Base-by-base conservation (phyloP, 768 basidiomycete genomes). In the Coprinellus micaceus region DNA sequence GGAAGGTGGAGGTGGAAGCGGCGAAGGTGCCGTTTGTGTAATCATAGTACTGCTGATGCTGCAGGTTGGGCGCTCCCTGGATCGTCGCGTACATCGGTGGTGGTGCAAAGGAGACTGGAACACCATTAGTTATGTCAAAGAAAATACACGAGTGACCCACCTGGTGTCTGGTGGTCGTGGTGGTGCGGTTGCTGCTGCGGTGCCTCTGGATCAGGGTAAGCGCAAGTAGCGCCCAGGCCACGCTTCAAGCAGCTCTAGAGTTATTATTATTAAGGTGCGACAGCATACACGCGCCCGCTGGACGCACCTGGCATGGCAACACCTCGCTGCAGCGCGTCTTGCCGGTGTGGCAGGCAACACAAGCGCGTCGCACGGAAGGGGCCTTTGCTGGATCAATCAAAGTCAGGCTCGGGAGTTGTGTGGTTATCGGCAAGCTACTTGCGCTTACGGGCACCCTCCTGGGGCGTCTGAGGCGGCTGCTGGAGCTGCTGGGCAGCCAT, bases 311-410 rank as follows among this genome's bases (percentile, higher is more conserved):
- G 71, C 89, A 91, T 7, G 89, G 89, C 19, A 91, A 77, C 30
- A 83, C 83, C 71, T 91, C 89, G 63, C 87, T 89, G 64, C 89
- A 91, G 62, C 89, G 76, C 12, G 89, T 91, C 74, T 91, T 91
- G 51, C 89, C 89, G 50, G 87, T 76, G 69, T 91, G 89, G 71
- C 89, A 91, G 13, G 89, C 86, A 37, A 84, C 80, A 61, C 89
- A 91, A 1, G 89, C 89, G 60, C 89, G 79, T 60, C 89, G 82
- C 53, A 90, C 89, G 43, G 88, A 90, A 29, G 89, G 88, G 43
- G 85, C 86, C 71, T 91, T 90, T 58, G 88, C 88, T 89, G 45
- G 53, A 45, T 53, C 40, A 60, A 52, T 58, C 59, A 56, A 53
- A 37, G 41, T 56, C 53, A 51, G 40, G 64, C 54, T 36, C 58